A percentile compares a stretch with the other conserved stretches of the same genome.
These are phyloP conservation scores for Ailanthus altissimus DNA, from an alignment of 345 rosid species.

Conservation along the genomic window DNA sequence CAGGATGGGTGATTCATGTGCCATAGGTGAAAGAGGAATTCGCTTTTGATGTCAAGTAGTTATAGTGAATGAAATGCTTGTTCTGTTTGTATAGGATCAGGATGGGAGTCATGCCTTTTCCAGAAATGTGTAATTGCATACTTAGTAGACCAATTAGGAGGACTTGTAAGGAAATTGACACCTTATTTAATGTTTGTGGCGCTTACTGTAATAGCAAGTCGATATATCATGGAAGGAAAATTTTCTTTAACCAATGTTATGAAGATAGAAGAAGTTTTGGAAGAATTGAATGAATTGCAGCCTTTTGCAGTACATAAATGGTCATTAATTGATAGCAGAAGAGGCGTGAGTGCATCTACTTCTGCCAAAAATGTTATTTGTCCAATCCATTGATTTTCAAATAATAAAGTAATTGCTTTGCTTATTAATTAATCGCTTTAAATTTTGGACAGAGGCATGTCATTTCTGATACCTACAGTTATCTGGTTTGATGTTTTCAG, in stretches of 20 bases:
- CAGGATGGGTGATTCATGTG: not conserved
- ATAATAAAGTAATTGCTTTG: conserved; percentile 2
- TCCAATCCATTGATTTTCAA: not conserved
- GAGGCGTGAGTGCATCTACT: not conserved
- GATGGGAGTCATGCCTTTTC: not conserved
- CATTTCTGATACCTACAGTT: conserved; percentile 18
- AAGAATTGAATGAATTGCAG: conserved; percentile 9
- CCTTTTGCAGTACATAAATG: not conserved
- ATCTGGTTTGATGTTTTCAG: conserved; percentile 27
- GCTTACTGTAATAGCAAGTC: not conserved
- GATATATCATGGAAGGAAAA: not conserved
- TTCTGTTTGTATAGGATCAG: not conserved
- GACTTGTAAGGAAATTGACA: not conserved
- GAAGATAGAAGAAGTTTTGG: not conserved
- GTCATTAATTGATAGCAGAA: not conserved
- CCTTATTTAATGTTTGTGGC: not conserved
- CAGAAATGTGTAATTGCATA: not conserved
- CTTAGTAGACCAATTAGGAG: not conserved
- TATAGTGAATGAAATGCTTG: not conserved
- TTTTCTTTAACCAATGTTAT: not conserved
- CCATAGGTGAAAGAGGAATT: not conserved
- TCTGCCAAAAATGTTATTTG: not conserved
- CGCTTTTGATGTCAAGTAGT: not conserved
- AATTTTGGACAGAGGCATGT: conserved; percentile 9
- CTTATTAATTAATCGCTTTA: not conserved